Percentiles rank a stretch among this genome's conserved stretches.
These are phyloP conservation scores for Pyrenochaeta sp. DNA, from an alignment of 2,329 filamentous ascomycete species.

Conservation along the genomic window DNA sequence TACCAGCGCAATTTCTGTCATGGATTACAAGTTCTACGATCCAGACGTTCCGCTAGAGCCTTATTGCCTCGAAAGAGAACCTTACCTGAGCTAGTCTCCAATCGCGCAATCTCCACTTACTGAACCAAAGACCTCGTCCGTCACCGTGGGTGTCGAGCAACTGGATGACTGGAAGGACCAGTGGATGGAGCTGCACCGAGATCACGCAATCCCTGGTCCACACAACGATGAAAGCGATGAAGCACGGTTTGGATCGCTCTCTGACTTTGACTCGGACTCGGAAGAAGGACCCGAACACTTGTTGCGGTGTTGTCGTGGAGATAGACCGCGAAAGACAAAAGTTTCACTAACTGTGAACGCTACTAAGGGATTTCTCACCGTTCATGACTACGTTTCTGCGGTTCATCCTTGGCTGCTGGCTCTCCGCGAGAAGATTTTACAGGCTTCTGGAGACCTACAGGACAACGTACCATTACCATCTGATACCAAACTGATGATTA, in stretches of 20 bases:
- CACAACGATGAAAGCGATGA: background rate
- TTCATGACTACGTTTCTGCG: slow-evolving; percentile 8
- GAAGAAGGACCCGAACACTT: slow-evolving; percentile 11
- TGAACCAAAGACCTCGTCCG: slow-evolving; percentile 13
- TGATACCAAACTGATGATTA: slow-evolving; percentile 4
- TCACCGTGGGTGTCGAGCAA: slow-evolving; percentile 9
- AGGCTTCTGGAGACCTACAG: slow-evolving; percentile 3
- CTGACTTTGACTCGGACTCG: slow-evolving; percentile 11
- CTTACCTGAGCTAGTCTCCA: slow-evolving; percentile 4
- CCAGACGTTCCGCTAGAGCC: slow-evolving; percentile 1
- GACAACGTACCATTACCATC: slow-evolving; percentile 3
- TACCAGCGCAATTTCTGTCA: slow-evolving; percentile 6
- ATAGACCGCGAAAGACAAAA: slow-evolving; percentile 10
- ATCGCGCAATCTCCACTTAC: slow-evolving; percentile 14
- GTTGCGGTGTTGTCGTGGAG: slow-evolving; percentile 9
- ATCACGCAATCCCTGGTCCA: slow-evolving; percentile 1
- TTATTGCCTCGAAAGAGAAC: slow-evolving; percentile 5
- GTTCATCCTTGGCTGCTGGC: slow-evolving; percentile 8
- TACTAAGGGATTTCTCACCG: slow-evolving; percentile 4
- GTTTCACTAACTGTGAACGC: slow-evolving; percentile 5
- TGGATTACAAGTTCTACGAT: slow-evolving; percentile 6
- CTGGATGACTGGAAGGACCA: slow-evolving; percentile 9
- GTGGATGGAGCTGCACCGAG: slow-evolving; percentile 7
- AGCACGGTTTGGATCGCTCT: slow-evolving; percentile 5
- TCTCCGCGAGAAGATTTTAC: slow-evolving; percentile 5